Evolutionary conservation across 163 green algal species (phyloP).

Genomic region (Prototheca cutis): DNA sequence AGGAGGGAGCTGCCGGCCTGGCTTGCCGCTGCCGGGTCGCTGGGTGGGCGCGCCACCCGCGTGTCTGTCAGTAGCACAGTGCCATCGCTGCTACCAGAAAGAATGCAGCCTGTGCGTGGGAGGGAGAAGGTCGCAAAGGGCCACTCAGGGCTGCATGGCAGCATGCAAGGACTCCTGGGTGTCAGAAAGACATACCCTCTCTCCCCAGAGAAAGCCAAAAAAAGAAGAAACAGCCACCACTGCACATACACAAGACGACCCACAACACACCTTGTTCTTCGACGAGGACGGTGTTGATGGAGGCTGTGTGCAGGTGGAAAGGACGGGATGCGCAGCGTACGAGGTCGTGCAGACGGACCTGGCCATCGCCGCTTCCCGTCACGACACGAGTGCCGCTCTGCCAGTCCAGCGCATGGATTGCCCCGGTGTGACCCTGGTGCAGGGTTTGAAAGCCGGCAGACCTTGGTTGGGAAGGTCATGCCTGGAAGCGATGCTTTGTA

Average conservation of each 20-base stretch:
- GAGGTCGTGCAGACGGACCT: background rate
- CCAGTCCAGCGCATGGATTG: background rate
- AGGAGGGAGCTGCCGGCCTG: slow-evolving; percentile 7
- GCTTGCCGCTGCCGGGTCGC: slow-evolving; percentile 1
- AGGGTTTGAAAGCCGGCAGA: background rate
- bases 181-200: no score
- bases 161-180: no score
- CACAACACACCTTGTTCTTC: background rate
- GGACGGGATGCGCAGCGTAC: background rate
- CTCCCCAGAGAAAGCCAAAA: no score
- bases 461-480: no score
- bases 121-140: background rate
- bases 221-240: no score
- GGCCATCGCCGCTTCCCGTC: background rate
- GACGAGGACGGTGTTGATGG: background rate
- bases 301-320: background rate
- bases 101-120: slow-evolving; percentile 6
- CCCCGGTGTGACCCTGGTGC: background rate
- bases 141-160: background rate
- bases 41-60: slow-evolving; percentile 5
- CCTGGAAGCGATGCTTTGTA: no score
- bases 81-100: slow-evolving; percentile 19
- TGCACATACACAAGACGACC: background rate
- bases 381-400: background rate
- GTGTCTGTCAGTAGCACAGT: slow-evolving; percentile 15